These are phyloP conservation scores for Cutaneotrichosporon cutaneum DNA, from an alignment of 1,284 basidiomycete species.

Conservation along the genomic window DNA sequence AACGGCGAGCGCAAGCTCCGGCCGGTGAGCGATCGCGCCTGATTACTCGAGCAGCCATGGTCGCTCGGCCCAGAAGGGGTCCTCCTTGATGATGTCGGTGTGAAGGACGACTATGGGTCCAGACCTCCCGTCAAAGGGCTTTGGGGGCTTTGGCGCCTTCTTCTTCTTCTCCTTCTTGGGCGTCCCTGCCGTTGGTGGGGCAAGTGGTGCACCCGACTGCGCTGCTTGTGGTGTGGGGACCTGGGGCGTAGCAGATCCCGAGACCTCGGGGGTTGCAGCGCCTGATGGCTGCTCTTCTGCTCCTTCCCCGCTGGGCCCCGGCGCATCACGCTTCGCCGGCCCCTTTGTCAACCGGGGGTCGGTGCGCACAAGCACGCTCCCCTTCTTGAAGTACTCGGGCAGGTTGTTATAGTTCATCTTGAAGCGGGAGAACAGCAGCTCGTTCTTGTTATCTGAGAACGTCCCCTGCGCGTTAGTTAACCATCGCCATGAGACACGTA, in stretches of 20 bases:
- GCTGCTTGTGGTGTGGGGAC: not conserved
- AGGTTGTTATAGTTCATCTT: slow-evolving; percentile 84
- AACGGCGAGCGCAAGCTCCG: not conserved
- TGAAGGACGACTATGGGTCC: slow-evolving; percentile 63
- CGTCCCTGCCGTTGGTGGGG: not conserved
- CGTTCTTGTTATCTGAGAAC: slow-evolving; percentile 82
- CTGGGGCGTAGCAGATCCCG: not conserved
- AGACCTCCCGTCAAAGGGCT: slow-evolving; percentile 46
- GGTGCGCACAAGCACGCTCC: slow-evolving; percentile 72
- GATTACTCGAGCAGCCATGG: slow-evolving; percentile 49
- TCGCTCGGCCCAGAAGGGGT: slow-evolving; percentile 69
- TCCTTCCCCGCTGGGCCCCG: not conserved
- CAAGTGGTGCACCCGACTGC: not conserved
- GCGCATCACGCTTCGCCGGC: slow-evolving; percentile 9
- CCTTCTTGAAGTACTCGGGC: slow-evolving; percentile 75
- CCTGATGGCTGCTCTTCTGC: not conserved
- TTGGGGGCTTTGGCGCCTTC: slow-evolving; percentile 42
- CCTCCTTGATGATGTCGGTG: slow-evolving; percentile 72
- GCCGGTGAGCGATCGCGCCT: not conserved
- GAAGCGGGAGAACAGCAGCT: slow-evolving; percentile 80
- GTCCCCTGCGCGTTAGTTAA: slow-evolving; percentile 64
- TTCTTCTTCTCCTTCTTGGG: slow-evolving; percentile 11
- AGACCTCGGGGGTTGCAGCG: not conserved
- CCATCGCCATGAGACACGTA: slow-evolving; percentile 54
- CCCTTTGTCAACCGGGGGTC: slow-evolving; percentile 19